Evolutionary conservation across 179 eudicot species (phyloP), one percentile per base, ranked within the genome.

Genomic region (Silene vulgaris): DNA sequence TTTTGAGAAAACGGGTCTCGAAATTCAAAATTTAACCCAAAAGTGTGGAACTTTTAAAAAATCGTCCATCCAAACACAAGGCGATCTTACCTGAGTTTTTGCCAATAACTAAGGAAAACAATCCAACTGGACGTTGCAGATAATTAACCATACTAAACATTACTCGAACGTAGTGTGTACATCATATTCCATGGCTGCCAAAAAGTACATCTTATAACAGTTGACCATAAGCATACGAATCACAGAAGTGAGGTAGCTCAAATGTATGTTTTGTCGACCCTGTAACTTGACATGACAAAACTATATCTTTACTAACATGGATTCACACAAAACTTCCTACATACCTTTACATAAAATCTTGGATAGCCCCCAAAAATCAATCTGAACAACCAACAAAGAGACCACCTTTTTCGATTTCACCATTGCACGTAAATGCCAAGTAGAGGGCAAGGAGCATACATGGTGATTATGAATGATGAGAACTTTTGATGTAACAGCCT

Each of bases 261-360:
- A 28, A 19, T 35, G 50, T 76, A 62, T 71, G 79, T 60, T 61
- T 20, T 52, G 40, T 13, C 17, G 14, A 50, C 29, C 73, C 20
- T 23, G 30, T 48, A 75, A 26, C 6, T 57, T 30, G 28, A 74
- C 56, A 50, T 1, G 56, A 50, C 37, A 65, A 68, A 61, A 57
- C 75, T 81, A 81, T 71, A 74, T 45, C 66, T 72, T 72, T 35
- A 59, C 65, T 17, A 56, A 64, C 43, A 79, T n/a, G 48, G 64
- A 68, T 69, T 69, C 80, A 64, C 78, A 77, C 60, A 65, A 59
- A 81, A 77, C 61, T 77, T 77, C 62, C 78, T 77, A 75, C 43
- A 74, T 6, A 66, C 74, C 75, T 77, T 74, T 81, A 81, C 81
- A 81, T n/a, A 16, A 17, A 45, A 61, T 54, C 40, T 23, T 63